phyloP scores from a whole-genome alignment of 495 filamentous ascomycete species.

The Aspergillus avenaceus region DNA sequence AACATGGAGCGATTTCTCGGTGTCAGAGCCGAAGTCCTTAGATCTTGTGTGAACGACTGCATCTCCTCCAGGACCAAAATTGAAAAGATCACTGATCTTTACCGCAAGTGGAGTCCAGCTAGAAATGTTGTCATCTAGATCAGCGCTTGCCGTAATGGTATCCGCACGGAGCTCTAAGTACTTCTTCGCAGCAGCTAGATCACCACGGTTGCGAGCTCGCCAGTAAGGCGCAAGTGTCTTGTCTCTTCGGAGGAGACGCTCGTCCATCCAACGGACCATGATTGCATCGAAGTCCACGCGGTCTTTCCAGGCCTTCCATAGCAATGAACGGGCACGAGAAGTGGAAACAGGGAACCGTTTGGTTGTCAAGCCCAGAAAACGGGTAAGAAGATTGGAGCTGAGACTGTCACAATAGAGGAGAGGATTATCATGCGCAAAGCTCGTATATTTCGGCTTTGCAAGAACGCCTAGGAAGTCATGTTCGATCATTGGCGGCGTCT shows the following conservation, averaged over 20 bases:
- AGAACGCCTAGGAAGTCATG: conserved; percentile 53
- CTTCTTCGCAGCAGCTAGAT: conserved; percentile 48
- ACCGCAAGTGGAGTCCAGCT: conserved; percentile 58
- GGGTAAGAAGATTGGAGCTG: conserved; percentile 41
- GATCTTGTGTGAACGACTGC: conserved; percentile 40
- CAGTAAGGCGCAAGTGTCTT: conserved; percentile 54
- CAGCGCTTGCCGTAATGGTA: conserved; percentile 56
- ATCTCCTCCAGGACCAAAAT: conserved; percentile 62
- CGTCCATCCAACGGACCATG: conserved; percentile 61
- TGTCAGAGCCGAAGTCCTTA: conserved; percentile 45
- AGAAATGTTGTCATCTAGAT: conserved; percentile 56
- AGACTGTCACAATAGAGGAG: conserved; percentile 48
- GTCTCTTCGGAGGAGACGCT: conserved; percentile 54
- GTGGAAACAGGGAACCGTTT: conserved; percentile 53
- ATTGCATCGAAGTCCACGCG: conserved; percentile 55
- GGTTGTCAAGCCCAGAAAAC: conserved; percentile 43
- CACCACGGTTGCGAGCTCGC: conserved; percentile 51
- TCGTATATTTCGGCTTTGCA: conserved; percentile 50
- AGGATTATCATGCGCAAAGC: conserved; percentile 55
- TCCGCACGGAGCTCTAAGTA: conserved; percentile 54
- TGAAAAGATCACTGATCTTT: conserved; percentile 59
- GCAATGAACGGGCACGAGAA: conserved; percentile 52
- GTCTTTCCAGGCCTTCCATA: conserved; percentile 65
- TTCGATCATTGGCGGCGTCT: conserved; percentile 57
- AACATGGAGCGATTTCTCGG: conserved; percentile 53